Conservation (phyloP, 805 yeast genomes). For the Brettanomyces bruxellensis region DNA sequence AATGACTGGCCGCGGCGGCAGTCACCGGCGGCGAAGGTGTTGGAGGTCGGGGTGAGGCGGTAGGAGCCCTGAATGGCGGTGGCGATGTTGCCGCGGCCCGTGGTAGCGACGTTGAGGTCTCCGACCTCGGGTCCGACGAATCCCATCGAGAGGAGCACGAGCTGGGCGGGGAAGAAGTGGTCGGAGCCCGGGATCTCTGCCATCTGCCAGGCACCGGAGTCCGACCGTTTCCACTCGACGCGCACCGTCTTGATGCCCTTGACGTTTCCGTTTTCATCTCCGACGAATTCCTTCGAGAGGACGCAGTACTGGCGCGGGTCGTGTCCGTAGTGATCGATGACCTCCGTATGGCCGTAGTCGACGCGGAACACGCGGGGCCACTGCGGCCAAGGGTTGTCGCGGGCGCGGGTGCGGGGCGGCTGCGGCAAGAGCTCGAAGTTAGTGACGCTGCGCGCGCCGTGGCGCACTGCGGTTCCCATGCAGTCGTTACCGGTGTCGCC, state of each 20-base stretch:
- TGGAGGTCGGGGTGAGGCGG: constrained; percentile 51
- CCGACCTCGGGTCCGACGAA: constrained; percentile 93
- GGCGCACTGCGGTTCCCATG: constrained; percentile 94
- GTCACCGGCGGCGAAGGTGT: constrained; percentile 93
- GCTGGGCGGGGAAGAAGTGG: constrained; percentile 89
- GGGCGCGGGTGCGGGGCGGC: constrained; percentile 79
- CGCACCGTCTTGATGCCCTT: constrained; percentile 93
- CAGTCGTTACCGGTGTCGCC: constrained; percentile 99
- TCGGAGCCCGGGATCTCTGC: constrained; percentile 93
- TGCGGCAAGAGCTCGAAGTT: constrained; percentile 92
- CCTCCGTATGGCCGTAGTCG: constrained; percentile 96
- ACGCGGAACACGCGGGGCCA: constrained; percentile 98
- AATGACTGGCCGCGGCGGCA: constrained; percentile 98
- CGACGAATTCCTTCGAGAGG: constrained; percentile 90
- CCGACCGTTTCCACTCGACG: constrained; percentile 96
- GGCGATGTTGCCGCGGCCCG: constrained; percentile 77
- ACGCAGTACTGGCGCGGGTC: constrained; percentile 97
- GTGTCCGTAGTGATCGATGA: constrained; percentile 86
- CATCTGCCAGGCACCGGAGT: constrained; percentile 98
- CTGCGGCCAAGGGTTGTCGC: constrained; percentile 99
- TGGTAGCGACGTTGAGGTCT: constrained; percentile 56
- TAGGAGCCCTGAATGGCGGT: constrained; percentile 56
- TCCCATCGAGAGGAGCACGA: constrained; percentile 93
- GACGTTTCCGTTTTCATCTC: constrained; percentile 90
- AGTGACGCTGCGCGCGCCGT: constrained; percentile 88